Conservation (phyloP, 306 rosid genomes). For the apple (Malus domestica) region ASM211411v1 NC_041796.1:17767001-17767500, state of each 20-base stretch:
- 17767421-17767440: not conserved
- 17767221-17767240: not conserved
- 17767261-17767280: not conserved
- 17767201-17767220: not conserved
- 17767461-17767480: constrained; percentile 4
- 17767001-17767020: constrained; percentile 2
- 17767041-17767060: constrained; percentile 11
- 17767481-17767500: constrained; percentile 44
- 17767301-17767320: not conserved
- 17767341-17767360: not conserved
- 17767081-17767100: constrained; percentile 20
- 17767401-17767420: not conserved
- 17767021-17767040: constrained; percentile 15
- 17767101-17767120: constrained; percentile 21
- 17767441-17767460: constrained; percentile 1
- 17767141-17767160: constrained; percentile 22
- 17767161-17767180: constrained; percentile 18
- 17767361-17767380: not conserved
- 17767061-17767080: constrained; percentile 19
- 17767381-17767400: not conserved
- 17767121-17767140: constrained; percentile 21
- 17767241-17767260: not conserved
- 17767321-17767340: not conserved
- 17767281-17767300: too few species aligned
- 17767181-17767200: not conserved